Evolutionary conservation across 768 basidiomycete genomes (phyloP).

Genomic region (Coprinopsis marcescibilis): DNA sequence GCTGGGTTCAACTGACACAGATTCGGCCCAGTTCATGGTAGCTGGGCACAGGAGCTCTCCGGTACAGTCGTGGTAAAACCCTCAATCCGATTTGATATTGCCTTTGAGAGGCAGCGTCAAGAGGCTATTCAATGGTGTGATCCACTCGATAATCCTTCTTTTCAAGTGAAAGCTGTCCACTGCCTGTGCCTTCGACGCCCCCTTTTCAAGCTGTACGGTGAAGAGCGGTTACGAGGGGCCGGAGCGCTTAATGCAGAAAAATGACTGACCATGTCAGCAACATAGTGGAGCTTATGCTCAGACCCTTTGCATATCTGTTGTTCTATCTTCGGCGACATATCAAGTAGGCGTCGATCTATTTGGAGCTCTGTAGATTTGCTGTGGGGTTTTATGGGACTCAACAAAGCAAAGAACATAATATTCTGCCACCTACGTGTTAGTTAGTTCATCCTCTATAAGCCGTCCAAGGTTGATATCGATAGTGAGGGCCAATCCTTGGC

Average conservation of each 20-base stretch:
- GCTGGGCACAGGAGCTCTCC: not conserved
- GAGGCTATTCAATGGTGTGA: not conserved
- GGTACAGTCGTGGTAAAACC: not conserved
- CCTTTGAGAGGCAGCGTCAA: not conserved
- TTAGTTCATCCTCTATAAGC: not conserved
- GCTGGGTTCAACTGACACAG: not conserved
- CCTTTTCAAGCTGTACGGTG: not conserved
- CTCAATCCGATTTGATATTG: not conserved
- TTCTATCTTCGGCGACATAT: not conserved
- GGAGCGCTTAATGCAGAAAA: not conserved
- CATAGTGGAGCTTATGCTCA: not conserved
- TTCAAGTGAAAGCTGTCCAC: slow-evolving; percentile 3
- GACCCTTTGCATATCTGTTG: not conserved
- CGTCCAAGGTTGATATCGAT: not conserved
- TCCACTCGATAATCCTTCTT: not conserved
- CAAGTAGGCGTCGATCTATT: not conserved
- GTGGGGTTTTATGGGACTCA: not conserved
- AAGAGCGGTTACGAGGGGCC: too few species aligned
- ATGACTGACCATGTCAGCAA: not conserved
- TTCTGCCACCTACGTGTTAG: not conserved
- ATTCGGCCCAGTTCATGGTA: not conserved
- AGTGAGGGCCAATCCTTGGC: not conserved
- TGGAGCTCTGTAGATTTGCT: slow-evolving; percentile 2
- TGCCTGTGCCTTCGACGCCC: not conserved
- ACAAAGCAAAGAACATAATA: not conserved